Evolutionary conservation across 768 basidiomycete genomes (phyloP).

Genomic region (Fomitopsis serialis): DNA sequence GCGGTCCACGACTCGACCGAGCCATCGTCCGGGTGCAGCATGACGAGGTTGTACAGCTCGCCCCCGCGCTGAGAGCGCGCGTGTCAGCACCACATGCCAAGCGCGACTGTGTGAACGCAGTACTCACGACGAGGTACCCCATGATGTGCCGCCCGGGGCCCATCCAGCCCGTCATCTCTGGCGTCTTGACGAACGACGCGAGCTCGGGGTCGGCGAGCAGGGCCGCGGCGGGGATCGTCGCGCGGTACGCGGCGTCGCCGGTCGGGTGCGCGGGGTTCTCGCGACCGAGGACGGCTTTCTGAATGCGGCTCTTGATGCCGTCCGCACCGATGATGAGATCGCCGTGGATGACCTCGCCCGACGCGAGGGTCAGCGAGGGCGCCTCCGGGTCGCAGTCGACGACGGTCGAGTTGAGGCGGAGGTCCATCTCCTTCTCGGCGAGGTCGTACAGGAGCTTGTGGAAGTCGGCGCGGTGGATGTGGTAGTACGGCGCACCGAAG

Average conservation of each 20-base stretch:
- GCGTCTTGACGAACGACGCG: conserved; percentile 39
- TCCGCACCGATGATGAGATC: conserved; percentile 36
- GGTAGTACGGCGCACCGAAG: conserved; percentile 35
- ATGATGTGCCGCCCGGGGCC: conserved; percentile 44
- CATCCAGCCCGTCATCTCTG: conserved; percentile 57
- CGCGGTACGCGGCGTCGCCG: conserved; percentile 60
- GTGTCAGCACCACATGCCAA: background rate
- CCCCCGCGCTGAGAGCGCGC: conserved; percentile 22
- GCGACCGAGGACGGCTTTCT: conserved; percentile 41
- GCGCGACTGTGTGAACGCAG: background rate
- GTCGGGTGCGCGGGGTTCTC: conserved; percentile 42
- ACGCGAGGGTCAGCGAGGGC: conserved; percentile 28
- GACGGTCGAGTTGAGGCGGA: conserved; percentile 28
- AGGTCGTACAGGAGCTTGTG: conserved; percentile 34
- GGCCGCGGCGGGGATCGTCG: conserved; percentile 38
- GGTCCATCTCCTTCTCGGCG: conserved; percentile 22
- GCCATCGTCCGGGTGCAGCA: conserved; percentile 34
- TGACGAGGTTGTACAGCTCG: conserved; percentile 31
- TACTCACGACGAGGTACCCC: conserved; percentile 38
- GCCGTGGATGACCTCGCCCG: conserved; percentile 30
- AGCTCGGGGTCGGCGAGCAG: conserved; percentile 50
- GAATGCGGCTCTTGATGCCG: conserved; percentile 43
- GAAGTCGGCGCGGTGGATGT: conserved; percentile 39
- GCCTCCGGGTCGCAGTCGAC: conserved; percentile 24
- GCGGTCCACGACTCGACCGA: conserved; percentile 38